Base-by-base conservation (phyloP, 768 basidiomycete species). In the Tricholoma furcatifolium region DNA sequence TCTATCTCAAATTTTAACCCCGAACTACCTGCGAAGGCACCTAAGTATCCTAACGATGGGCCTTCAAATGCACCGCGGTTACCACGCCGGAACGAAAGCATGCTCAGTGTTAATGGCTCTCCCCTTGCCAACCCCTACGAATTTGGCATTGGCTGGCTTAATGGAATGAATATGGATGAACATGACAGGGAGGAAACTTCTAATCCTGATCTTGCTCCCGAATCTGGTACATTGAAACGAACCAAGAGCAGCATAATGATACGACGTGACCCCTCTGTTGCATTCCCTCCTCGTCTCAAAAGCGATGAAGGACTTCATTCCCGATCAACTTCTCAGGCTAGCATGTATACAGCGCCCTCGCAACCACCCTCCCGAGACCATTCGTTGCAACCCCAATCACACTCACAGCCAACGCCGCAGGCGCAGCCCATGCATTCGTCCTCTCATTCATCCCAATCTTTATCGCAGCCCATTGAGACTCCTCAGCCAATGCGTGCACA, bases 41-140 rank as follows among this genome's bases (percentile, higher is more conserved):
- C 81, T 42, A 72, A 66, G 54, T 87, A 72, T 59, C 82, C 83
- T 31, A 62, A 73, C 31, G 62, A 60, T 43, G 51, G 32, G 38
- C 54, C 69, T 39, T 67, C 77, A 15, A 65, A 76, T 17, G 38
- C 57, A 4, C 72, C 85, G 43, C 83, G 90, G 21, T 74, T 85
- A 64, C 86, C 88, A 10, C 80, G 87, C 38, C 81, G 76, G 57
- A 82, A 90, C 61, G 91, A 93, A 67, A 83, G 76, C 61, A 82
- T 92, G 81, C 75, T 92, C 45, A 89, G 89, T 61, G 68, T 87
- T 17, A 93, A 93, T 55, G 91, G 91, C 4, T 91, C 88, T 0
- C 91, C 91, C 0, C 75, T 93, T 15, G 82, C 84, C 15, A 91
- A 91, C 64, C 89, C 90, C 1, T 87, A 85, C 61, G 75, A 83